Conservation (phyloP, 2,329 filamentous ascomycete species). For the Paecilomyces formosus region DNA sequence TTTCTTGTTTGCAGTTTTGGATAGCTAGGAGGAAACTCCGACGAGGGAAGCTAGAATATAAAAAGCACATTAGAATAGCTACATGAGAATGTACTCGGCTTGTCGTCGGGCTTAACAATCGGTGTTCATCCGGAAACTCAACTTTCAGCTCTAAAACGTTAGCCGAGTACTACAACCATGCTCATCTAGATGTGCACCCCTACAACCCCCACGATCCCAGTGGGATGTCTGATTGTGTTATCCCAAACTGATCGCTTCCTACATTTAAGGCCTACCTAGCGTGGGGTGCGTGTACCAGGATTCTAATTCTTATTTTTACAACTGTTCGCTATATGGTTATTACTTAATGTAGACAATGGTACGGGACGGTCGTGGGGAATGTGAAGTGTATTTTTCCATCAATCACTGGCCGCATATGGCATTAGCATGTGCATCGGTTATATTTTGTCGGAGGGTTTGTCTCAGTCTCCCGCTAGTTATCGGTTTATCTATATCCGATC, state of each 20-base stretch:
- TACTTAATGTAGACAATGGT: no score
- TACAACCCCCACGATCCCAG: background rate
- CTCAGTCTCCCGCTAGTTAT: background rate
- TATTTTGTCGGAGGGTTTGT: no score
- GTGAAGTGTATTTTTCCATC: background rate
- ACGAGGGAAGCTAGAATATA: no score
- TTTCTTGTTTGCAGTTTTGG: background rate
- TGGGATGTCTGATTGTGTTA: background rate
- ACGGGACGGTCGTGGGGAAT: no score
- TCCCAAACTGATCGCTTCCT: background rate
- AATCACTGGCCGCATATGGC: background rate
- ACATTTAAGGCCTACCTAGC: background rate
- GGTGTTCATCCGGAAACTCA: background rate
- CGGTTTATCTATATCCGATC: background rate
- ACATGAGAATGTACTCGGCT: background rate
- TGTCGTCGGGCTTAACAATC: background rate
- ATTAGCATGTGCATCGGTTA: no score
- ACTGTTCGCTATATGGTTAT: no score
- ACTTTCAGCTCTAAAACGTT: background rate
- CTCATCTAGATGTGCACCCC: background rate
- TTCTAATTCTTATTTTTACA: background rate
- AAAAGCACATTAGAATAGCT: background rate
- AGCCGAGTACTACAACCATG: background rate
- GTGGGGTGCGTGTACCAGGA: background rate
- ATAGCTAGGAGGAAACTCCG: no score